phyloP scores from a whole-genome alignment of 441 rosid genomes.

The Populus hybrid region DNA sequence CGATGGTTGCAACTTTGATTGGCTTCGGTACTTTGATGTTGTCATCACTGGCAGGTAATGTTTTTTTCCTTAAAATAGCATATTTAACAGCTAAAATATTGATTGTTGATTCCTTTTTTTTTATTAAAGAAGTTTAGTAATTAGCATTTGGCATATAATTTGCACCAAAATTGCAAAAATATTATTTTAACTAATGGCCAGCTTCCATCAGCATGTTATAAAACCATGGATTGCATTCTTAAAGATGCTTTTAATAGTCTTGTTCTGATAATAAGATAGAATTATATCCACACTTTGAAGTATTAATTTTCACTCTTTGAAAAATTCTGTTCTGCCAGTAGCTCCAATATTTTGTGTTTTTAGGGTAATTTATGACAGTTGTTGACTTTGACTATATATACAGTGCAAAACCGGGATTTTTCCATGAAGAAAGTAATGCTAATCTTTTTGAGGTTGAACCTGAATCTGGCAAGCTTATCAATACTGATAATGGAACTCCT shows the following conservation, averaged over 20 bases:
- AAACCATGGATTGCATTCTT: neutral
- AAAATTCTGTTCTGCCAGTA: neutral
- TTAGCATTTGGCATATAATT: too few species aligned
- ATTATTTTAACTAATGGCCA: neutral
- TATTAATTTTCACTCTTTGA: neutral
- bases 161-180: neutral
- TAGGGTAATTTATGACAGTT: constrained; percentile 13
- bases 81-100: neutral
- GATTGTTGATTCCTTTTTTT: neutral
- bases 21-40: constrained; percentile 91
- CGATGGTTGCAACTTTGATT: constrained; percentile 63
- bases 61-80: constrained; percentile 9
- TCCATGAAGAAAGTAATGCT: constrained; percentile 87
- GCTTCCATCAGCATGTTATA: neutral
- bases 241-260: neutral
- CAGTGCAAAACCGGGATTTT: constrained; percentile 97
- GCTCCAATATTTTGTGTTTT: neutral
- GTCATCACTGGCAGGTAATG: constrained; percentile 93
- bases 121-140: neutral
- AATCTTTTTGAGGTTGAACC: constrained; percentile 93
- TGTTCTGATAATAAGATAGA: too few species aligned
- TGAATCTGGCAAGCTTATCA: constrained; percentile 78
- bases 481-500: constrained; percentile 95
- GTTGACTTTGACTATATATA: constrained; percentile 4
- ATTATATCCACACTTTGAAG: too few species aligned